Evolutionary conservation across 345 rosid species (phyloP).

Genomic region (Carallia brachiata): DNA sequence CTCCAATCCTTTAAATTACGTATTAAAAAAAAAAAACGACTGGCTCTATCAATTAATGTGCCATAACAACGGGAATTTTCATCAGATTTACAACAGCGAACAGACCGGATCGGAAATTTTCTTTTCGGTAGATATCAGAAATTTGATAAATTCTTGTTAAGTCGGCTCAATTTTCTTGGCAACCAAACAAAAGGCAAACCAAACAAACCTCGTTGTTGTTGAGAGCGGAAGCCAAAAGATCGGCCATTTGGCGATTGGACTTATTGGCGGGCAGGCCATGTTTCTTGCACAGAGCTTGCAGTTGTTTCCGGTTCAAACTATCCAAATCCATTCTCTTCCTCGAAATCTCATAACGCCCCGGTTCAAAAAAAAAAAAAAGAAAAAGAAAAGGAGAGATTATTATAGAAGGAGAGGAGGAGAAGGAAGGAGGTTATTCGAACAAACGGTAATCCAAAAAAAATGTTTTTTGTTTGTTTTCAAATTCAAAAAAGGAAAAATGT

Average conservation of each 20-base stretch:
- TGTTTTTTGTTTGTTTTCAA: not conserved
- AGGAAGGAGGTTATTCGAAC: no score
- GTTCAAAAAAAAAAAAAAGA: not conserved
- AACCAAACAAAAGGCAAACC: not conserved
- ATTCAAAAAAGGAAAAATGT: not conserved
- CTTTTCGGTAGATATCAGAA: not conserved
- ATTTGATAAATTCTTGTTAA: no score
- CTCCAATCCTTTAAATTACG: no score
- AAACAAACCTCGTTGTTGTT: not conserved
- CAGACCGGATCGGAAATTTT: no score
- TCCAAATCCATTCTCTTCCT: not conserved
- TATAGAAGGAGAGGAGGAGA: not conserved
- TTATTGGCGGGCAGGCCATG: constrained; percentile 1
- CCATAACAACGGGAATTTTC: no score
- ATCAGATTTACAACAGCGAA: no score
- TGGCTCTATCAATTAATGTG: no score
- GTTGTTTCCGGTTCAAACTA: not conserved
- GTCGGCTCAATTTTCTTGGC: not conserved
- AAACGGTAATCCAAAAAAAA: no score
- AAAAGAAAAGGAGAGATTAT: not conserved
- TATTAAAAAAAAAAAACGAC: no score
- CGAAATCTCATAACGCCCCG: no score
- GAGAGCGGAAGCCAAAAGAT: not conserved
- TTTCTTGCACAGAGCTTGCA: not conserved
- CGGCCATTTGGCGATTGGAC: not conserved